phyloP scores from a whole-genome alignment of 331 rosid species.

The Phaseolus coccineus region DNA sequence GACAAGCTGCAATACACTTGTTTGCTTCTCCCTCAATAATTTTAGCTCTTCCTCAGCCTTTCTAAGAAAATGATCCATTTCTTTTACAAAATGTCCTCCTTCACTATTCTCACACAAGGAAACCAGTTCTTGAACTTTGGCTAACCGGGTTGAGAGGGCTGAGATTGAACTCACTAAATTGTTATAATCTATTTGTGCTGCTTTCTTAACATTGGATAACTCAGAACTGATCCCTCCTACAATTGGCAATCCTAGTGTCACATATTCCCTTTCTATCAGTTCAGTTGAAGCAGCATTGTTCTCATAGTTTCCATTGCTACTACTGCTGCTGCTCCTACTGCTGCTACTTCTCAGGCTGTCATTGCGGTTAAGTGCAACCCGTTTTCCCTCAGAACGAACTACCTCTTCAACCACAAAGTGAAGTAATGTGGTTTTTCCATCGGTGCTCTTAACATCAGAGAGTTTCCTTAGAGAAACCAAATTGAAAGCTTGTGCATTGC shows the following conservation, averaged over 20 bases:
- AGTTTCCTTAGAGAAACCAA: slow-evolving; percentile 79
- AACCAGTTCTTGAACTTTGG: slow-evolving; percentile 51
- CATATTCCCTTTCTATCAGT: slow-evolving; percentile 67
- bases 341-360: slow-evolving; percentile 55
- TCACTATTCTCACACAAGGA: slow-evolving; percentile 48
- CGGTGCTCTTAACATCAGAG: slow-evolving; percentile 79
- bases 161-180: slow-evolving; percentile 52
- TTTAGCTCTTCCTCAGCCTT: slow-evolving; percentile 60
- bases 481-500: slow-evolving; percentile 88
- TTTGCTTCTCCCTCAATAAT: slow-evolving; percentile 53
- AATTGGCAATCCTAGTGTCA: slow-evolving; percentile 71
- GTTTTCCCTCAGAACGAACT: slow-evolving; percentile 78
- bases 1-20: slow-evolving; percentile 59
- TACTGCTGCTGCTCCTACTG: slow-evolving; percentile 47
- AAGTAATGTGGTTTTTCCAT: slow-evolving; percentile 82
- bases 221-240: slow-evolving; percentile 88
- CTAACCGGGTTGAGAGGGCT: slow-evolving; percentile 48
- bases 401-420: slow-evolving; percentile 90
- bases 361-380: slow-evolving; percentile 58
- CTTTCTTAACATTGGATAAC: slow-evolving; percentile 79
- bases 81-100: slow-evolving; percentile 61
- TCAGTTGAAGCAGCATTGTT: slow-evolving; percentile 48
- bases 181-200: slow-evolving; percentile 65
- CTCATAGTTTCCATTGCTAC: slow-evolving; percentile 39
- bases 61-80: slow-evolving; percentile 63